phyloP scores from a whole-genome alignment of 371 early-diverging fungal species.

The Furculomyces boomerangus region DNA sequence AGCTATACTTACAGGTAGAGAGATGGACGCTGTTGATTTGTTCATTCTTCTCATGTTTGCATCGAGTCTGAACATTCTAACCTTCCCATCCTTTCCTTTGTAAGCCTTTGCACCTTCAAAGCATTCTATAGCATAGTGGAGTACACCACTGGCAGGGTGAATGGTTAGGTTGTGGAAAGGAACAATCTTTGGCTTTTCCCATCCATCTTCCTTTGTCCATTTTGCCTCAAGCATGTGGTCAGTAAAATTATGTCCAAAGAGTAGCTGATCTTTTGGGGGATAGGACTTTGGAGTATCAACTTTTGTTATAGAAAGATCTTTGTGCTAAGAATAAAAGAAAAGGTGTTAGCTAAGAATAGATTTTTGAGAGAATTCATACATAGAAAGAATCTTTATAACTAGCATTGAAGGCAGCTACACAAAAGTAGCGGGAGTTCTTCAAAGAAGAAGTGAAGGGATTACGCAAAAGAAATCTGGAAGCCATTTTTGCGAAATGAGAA shows the following conservation, averaged over 20 bases:
- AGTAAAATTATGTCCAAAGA: constrained; percentile 78
- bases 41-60: constrained; percentile 79
- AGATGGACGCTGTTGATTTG: constrained; percentile 49
- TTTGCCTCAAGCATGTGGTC: constrained; percentile 86
- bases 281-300: constrained; percentile 31
- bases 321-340: too few relatives aligned
- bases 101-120: constrained; percentile 90
- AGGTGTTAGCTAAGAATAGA: too few relatives aligned
- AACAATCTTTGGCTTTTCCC: constrained; percentile 51
- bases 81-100: constrained; percentile 60
- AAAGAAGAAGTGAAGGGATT: too few relatives aligned
- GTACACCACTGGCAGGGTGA: constrained; percentile 73
- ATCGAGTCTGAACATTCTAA: constrained; percentile 75
- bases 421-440: too few relatives aligned
- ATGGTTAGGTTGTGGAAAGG: constrained; percentile 65
- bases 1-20: constrained; percentile 52
- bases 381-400: too few relatives aligned
- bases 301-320: constrained; percentile 8
- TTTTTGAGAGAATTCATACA: too few relatives aligned
- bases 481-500: too few relatives aligned
- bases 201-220: constrained; percentile 61
- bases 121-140: constrained; percentile 64
- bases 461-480: too few relatives aligned
- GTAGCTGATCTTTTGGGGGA: constrained; percentile 54
- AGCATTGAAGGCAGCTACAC: too few relatives aligned